Conservation (phyloP, 2,329 filamentous ascomycete genomes). For the Penicillium occitanis region DNA sequence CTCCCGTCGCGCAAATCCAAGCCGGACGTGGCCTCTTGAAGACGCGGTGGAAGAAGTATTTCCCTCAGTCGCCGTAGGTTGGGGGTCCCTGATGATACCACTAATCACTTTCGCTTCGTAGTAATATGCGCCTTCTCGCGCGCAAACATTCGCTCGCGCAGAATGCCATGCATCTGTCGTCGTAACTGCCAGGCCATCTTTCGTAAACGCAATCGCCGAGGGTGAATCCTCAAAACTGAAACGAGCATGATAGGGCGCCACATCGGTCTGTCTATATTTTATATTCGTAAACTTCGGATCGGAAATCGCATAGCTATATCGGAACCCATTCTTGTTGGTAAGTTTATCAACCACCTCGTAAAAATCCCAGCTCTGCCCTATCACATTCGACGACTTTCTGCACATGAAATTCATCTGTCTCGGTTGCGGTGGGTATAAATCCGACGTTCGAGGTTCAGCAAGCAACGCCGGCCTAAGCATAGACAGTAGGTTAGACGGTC, state of each 20-base stretch:
- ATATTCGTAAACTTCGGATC: slow-evolving; percentile 85
- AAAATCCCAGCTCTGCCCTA: slow-evolving; percentile 42
- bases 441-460: slow-evolving; percentile 40
- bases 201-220: slow-evolving; percentile 78
- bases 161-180: slow-evolving; percentile 93
- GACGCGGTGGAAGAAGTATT: slow-evolving; percentile 25
- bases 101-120: slow-evolving; percentile 89
- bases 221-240: slow-evolving; percentile 93
- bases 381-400: slow-evolving; percentile 36
- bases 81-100: slow-evolving; percentile 51
- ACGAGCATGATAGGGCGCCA: slow-evolving; percentile 76
- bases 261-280: slow-evolving; percentile 86
- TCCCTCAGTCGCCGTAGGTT: slow-evolving; percentile 26
- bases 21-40: slow-evolving; percentile 48
- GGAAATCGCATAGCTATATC: slow-evolving; percentile 87
- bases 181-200: slow-evolving; percentile 72
- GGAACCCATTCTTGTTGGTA: slow-evolving; percentile 70
- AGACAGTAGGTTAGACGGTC: slow-evolving; percentile 39
- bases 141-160: slow-evolving; percentile 84
- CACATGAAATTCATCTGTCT: slow-evolving; percentile 42
- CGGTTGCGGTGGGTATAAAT: slow-evolving; percentile 39
- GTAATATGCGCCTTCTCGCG: slow-evolving; percentile 85
- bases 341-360: slow-evolving; percentile 51
- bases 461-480: slow-evolving; percentile 44
- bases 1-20: slow-evolving; percentile 49